Base-by-base conservation (phyloP, 202 grass and related monocot genomes). In the Panicum hallii region DNA sequence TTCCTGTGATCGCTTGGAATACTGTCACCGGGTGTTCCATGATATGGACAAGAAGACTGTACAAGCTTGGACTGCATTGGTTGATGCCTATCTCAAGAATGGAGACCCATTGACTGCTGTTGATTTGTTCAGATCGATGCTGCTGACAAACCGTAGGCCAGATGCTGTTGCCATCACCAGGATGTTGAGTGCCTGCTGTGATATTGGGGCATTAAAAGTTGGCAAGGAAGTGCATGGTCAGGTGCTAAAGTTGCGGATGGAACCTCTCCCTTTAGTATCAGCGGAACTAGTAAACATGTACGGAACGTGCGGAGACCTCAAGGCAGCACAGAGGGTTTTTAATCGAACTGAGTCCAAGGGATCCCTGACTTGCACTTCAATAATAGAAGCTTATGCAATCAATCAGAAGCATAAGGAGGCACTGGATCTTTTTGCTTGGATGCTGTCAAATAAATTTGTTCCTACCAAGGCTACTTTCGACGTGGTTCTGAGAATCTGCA, bases 11-110 rank as follows among this genome's bases (percentile, higher is more conserved):
- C 77, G 72, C 45, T 72, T 89, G 63, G 81, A 92, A 10, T 98
- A 95, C 75, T 94, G 91, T 75, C 65, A 70, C 38, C 76, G 79
- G 32, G 86, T 95, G 19, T 98, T 98, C 74, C 67, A 89, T 81
- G 68, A 52, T 67, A 98, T 98, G 93, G 56, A 67, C 72, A 92
- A 79, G 81, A 95, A 92, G 79, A 98, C 79, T 77, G 89, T 98
- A 69, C 82, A 90, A 70, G 88, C 93, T 79, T 98, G 93, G 91
- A 98, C 95, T 26, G 75, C 95, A 13, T 80, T 98, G 60, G 84
- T 93, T 84, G 95, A 98, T 82, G 88, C 91, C 22, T 93, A 92
- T 83, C 82, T 95, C 58, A 98, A 89, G 85, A 95, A 95, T 67
- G 75, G 83, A 66, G 76, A 88, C 71, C 81, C 82, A 23, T 92